phyloP scores from a whole-genome alignment of 2,329 filamentous ascomycete genomes.

The Juglanconis juglandina region DNA sequence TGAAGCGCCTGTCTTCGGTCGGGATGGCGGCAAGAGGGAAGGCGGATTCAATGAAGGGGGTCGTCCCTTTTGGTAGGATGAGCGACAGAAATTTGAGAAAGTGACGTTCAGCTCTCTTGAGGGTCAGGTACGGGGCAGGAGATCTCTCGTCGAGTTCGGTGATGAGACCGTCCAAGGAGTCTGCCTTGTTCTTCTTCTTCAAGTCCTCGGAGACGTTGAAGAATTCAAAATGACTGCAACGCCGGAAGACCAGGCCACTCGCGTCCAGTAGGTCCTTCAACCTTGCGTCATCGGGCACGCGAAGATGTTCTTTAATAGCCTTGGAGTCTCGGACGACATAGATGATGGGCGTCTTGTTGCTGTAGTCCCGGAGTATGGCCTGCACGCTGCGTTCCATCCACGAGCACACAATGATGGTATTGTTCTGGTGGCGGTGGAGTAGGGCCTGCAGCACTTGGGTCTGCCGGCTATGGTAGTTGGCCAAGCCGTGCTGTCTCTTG shows the following conservation, averaged over 20 bases:
- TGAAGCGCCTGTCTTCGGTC: slow-evolving; percentile 59
- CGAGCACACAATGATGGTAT: slow-evolving; percentile 68
- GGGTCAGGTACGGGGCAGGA: slow-evolving; percentile 59
- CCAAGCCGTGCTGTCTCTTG: slow-evolving; percentile 58
- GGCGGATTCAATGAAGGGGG: slow-evolving; percentile 59
- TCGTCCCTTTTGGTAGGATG: slow-evolving; percentile 50
- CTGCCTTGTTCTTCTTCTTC: slow-evolving; percentile 27
- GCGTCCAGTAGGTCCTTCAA: slow-evolving; percentile 56
- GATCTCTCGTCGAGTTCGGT: slow-evolving; percentile 34
- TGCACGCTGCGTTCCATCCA: slow-evolving; percentile 66
- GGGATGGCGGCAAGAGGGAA: slow-evolving; percentile 63
- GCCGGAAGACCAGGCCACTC: slow-evolving; percentile 56
- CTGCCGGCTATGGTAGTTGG: slow-evolving; percentile 62
- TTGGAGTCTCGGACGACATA: slow-evolving; percentile 64
- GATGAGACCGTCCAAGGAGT: slow-evolving; percentile 26
- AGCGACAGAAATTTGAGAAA: slow-evolving; percentile 67
- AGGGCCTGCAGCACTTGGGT: slow-evolving; percentile 58
- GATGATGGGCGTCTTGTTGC: slow-evolving; percentile 65
- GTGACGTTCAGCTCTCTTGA: slow-evolving; percentile 66
- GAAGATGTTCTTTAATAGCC: slow-evolving; percentile 62
- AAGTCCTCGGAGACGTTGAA: slow-evolving; percentile 64
- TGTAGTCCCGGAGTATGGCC: slow-evolving; percentile 57
- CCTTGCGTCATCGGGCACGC: slow-evolving; percentile 51
- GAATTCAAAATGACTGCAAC: slow-evolving; percentile 72
- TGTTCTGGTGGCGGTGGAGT: slow-evolving; percentile 55